Conservation (phyloP, 2,329 filamentous ascomycete genomes). For the Huntiella omanensis region DNA sequence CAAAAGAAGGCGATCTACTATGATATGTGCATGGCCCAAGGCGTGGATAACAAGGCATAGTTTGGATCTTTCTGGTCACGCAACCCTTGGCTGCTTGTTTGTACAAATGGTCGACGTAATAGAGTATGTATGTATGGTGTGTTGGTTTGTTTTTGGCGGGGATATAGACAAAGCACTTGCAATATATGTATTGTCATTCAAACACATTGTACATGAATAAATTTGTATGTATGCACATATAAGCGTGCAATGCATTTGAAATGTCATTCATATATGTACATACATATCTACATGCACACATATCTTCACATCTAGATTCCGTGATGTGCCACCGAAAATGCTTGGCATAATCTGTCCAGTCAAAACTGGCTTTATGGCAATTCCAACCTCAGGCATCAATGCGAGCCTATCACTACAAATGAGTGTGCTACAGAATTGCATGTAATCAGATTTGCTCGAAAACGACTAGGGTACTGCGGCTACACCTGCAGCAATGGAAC, state of each 20-base stretch:
- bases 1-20: constrained; percentile 28
- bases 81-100: not conserved
- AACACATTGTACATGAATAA: too few relatives aligned
- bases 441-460: not conserved
- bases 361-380: too few relatives aligned
- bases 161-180: not conserved
- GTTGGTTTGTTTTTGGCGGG: not conserved
- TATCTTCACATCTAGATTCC: too few relatives aligned
- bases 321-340: too few relatives aligned
- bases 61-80: not conserved
- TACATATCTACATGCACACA: too few relatives aligned
- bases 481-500: not conserved
- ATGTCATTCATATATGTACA: too few relatives aligned
- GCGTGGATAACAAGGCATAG: constrained; percentile 16
- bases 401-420: too few relatives aligned
- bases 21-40: constrained; percentile 31
- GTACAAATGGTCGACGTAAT: not conserved
- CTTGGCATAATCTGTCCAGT: too few relatives aligned
- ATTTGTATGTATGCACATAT: too few relatives aligned
- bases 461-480: not conserved
- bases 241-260: too few relatives aligned
- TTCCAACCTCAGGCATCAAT: too few relatives aligned
- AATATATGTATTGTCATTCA: not conserved
- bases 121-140: not conserved
- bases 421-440: not conserved